Conservation (phyloP, 805 yeast genomes). For the Kockiozyma suomiensis region DNA sequence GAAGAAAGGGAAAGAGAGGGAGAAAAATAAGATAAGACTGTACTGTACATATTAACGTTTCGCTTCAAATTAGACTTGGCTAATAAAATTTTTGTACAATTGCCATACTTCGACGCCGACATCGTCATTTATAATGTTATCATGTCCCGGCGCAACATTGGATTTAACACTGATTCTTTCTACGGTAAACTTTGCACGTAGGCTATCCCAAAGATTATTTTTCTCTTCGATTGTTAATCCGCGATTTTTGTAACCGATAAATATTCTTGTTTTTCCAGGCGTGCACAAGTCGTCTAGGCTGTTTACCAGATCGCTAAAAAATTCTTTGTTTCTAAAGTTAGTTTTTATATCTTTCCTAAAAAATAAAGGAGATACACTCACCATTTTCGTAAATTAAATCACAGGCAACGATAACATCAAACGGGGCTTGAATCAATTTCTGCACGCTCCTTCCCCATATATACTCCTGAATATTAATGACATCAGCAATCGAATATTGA, state of each 20-base stretch:
- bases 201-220: constrained; percentile 5
- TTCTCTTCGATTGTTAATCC: constrained; percentile 25
- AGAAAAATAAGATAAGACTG: too few relatives aligned
- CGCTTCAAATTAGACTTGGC: too few relatives aligned
- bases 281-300: constrained; percentile 14
- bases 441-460: constrained; percentile 16
- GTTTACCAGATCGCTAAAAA: constrained; percentile 9
- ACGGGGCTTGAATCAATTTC: constrained; percentile 7
- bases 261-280: constrained; percentile 16
- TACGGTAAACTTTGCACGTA: constrained; percentile 6
- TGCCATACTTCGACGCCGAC: constrained; percentile 29
- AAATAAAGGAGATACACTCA: background rate
- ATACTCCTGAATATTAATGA: background rate
- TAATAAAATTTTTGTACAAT: constrained; percentile 1
- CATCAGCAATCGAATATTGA: background rate
- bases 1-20: too few relatives aligned
- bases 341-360: background rate
- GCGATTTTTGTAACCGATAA: constrained; percentile 31
- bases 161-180: background rate
- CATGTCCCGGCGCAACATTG: constrained; percentile 10
- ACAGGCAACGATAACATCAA: constrained; percentile 28
- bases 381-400: constrained; percentile 31
- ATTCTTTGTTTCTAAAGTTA: constrained; percentile 13
- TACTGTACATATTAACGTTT: too few relatives aligned
- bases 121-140: background rate